Conservation (phyloP, 306 rosid species). For the Cyclanthera cordifolia region DNA sequence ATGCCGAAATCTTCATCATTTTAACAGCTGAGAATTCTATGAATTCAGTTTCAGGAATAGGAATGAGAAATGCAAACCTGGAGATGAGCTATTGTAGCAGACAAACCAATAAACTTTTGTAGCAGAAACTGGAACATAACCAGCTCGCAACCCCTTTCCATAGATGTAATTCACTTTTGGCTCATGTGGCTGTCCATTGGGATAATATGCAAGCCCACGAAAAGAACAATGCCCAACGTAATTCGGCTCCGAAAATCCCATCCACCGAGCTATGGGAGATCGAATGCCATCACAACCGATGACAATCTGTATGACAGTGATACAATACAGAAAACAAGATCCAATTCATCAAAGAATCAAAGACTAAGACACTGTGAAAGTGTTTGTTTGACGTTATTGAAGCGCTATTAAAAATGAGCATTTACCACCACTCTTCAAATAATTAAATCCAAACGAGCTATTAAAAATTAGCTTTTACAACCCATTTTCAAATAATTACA, state of each 20-base stretch:
- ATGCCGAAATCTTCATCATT: neutral
- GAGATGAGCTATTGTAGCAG: slow-evolving; percentile 68
- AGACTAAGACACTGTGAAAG: neutral
- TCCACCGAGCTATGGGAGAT: slow-evolving; percentile 75
- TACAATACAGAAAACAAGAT: neutral
- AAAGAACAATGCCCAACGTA: slow-evolving; percentile 62
- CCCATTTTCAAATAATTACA: no score
- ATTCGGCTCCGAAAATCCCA: slow-evolving; percentile 67
- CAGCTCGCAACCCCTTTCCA: slow-evolving; percentile 75
- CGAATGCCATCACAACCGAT: slow-evolving; percentile 85
- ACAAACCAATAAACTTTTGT: slow-evolving; percentile 88
- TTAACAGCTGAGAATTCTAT: neutral
- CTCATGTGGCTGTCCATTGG: slow-evolving; percentile 53
- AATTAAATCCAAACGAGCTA: no score
- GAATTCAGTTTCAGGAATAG: neutral
- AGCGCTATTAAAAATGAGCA: no score
- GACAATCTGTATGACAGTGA: slow-evolving; percentile 40
- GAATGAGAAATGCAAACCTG: slow-evolving; percentile 33
- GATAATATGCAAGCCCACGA: slow-evolving; percentile 62
- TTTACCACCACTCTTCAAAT: no score
- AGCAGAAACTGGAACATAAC: slow-evolving; percentile 70
- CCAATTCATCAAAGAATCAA: neutral
- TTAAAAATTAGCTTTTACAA: no score
- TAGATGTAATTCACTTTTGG: slow-evolving; percentile 56
- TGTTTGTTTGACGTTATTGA: no score